These are phyloP conservation scores for Ceratorhiza oryzae-sativae DNA, from an alignment of 1,284 basidiomycete species.

Conservation along the genomic window DNA sequence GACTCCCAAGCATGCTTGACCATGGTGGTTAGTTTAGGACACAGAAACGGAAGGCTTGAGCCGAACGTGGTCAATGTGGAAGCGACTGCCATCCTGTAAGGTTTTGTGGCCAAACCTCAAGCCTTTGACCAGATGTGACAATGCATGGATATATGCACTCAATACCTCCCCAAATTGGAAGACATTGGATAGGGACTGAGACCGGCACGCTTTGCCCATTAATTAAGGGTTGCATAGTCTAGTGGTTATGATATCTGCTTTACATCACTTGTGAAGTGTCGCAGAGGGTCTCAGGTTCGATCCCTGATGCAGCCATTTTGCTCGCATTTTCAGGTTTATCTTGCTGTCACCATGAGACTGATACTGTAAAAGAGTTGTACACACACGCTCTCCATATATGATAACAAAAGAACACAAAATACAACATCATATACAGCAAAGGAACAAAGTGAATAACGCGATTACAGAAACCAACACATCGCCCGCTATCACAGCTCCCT, in stretches of 20 bases:
- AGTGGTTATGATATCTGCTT: conserved; percentile 41
- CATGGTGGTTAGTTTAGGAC: too few species aligned
- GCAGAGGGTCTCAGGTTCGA: conserved; percentile 41
- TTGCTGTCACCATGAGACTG: background rate
- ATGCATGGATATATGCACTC: background rate
- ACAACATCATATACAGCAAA: background rate
- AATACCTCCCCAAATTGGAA: too few species aligned
- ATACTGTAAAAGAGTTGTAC: background rate
- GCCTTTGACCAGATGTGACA: too few species aligned
- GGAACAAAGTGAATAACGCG: background rate
- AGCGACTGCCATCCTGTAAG: too few species aligned
- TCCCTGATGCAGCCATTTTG: conserved; percentile 40
- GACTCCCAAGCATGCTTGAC: too few species aligned
- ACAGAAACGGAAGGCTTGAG: too few species aligned
- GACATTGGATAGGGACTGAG: too few species aligned
- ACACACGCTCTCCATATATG: background rate
- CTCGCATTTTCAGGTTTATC: background rate
- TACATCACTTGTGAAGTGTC: conserved; percentile 27
- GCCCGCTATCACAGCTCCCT: conserved; percentile 33
- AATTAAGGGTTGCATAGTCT: conserved; percentile 37
- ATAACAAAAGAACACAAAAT: background rate
- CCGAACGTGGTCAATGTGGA: too few species aligned
- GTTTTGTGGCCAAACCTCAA: too few species aligned
- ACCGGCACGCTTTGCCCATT: too few species aligned
- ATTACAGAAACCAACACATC: background rate